Evolutionary conservation across 208 protist genomes (phyloP).

Genomic region (Leishmania tropica): DNA sequence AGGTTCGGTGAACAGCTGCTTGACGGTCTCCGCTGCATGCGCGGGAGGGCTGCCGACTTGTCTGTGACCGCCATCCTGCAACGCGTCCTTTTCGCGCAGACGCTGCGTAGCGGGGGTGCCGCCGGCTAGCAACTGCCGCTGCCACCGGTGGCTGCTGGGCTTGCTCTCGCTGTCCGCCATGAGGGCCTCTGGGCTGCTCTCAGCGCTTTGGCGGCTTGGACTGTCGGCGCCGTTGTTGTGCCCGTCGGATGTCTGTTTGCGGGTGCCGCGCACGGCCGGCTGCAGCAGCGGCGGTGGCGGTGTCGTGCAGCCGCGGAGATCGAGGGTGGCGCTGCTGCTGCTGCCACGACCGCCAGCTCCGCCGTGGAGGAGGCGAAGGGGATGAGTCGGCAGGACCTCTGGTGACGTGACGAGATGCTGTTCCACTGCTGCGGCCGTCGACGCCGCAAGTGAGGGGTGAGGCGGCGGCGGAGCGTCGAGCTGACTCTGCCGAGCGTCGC

Average conservation of each 20-base stretch:
- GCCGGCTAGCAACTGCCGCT: slow-evolving; percentile 10
- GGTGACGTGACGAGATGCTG: not conserved
- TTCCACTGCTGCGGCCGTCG: not conserved
- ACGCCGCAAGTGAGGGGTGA: not conserved
- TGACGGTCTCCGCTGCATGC: slow-evolving; percentile 1
- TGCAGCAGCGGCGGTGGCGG: slow-evolving; percentile 5
- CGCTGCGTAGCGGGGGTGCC: slow-evolving; percentile 17
- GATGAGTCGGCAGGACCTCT: not conserved
- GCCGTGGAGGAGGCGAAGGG: not conserved
- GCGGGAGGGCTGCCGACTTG: not conserved
- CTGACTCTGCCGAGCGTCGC: not conserved
- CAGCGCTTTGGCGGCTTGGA: not conserved
- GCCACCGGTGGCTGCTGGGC: slow-evolving; percentile 27
- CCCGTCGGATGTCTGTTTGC: not conserved
- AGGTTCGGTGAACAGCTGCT: slow-evolving; percentile 4
- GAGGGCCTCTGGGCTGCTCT: slow-evolving; percentile 29
- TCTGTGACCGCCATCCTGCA: not conserved
- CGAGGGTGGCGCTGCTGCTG: slow-evolving; percentile 7
- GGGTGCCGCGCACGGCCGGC: not conserved
- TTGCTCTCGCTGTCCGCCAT: slow-evolving; percentile 40
- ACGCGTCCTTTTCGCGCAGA: slow-evolving; percentile 1
- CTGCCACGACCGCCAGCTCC: not conserved
- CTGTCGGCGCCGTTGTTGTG: not conserved
- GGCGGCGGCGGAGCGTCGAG: not conserved
- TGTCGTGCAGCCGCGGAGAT: not conserved